Evolutionary conservation across 345 rosid species (phyloP).

Genomic region (Clarkia xantiana): DNA sequence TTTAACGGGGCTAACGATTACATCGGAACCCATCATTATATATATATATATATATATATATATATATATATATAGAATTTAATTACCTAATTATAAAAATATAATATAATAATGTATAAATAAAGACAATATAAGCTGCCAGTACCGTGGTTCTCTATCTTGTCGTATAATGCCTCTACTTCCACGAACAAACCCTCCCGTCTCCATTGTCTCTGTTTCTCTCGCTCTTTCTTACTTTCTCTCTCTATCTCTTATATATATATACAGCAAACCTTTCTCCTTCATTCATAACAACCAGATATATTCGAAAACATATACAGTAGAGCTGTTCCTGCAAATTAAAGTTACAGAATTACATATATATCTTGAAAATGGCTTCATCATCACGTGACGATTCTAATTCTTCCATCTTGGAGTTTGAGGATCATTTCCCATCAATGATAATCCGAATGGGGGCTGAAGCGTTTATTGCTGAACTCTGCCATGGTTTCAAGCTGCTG

Average conservation of each 20-base stretch:
- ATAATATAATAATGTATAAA: too few species aligned
- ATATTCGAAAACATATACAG: not conserved
- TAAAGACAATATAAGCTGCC: too few species aligned
- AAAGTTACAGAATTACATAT: too few species aligned
- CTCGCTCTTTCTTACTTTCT: not conserved
- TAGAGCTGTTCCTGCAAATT: not conserved
- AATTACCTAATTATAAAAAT: too few species aligned
- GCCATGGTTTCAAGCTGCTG: constrained; percentile 37
- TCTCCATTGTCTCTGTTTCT: not conserved
- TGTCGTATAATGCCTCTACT: constrained; percentile 3
- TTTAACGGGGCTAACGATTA: too few species aligned
- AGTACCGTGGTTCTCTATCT: not conserved
- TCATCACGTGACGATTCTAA: not conserved
- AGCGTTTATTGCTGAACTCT: constrained; percentile 40
- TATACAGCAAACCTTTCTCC: not conserved
- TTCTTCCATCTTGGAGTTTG: constrained; percentile 19
- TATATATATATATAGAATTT: too few species aligned
- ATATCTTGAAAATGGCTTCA: not conserved
- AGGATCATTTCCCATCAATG: constrained; percentile 53
- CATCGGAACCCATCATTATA: too few species aligned
- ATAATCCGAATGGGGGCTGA: constrained; percentile 32
- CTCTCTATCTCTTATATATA: not conserved
- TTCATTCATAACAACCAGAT: not conserved
- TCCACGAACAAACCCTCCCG: constrained; percentile 9
- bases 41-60: too few species aligned